Evolutionary conservation across 1,284 basidiomycete genomes (phyloP).

Genomic region (Schizophyllum commune): DNA sequence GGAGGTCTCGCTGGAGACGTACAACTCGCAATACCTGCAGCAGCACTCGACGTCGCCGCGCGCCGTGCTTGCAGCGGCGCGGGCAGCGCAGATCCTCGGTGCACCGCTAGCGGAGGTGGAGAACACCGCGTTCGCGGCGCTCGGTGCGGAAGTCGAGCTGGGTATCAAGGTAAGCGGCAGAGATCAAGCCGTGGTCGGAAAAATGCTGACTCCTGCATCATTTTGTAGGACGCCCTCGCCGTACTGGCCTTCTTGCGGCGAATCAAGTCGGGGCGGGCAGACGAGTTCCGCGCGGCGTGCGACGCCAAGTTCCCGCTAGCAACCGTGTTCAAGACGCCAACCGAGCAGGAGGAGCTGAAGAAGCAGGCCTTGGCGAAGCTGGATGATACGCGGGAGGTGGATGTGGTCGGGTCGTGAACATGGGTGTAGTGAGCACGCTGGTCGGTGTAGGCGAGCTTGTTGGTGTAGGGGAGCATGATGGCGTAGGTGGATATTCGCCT

Average conservation of each 20-base stretch:
- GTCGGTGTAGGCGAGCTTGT: no score
- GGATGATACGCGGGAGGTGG: neutral
- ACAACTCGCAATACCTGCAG: slow-evolving; percentile 74
- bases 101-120: slow-evolving; percentile 52
- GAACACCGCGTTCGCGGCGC: slow-evolving; percentile 43
- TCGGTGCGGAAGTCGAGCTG: slow-evolving; percentile 38
- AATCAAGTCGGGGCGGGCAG: slow-evolving; percentile 41
- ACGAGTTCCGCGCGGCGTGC: slow-evolving; percentile 52
- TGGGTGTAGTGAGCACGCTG: no score
- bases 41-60: slow-evolving; percentile 39
- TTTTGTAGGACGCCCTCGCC: slow-evolving; percentile 37
- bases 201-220: neutral
- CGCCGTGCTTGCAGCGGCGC: slow-evolving; percentile 57
- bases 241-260: slow-evolving; percentile 39
- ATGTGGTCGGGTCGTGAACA: neutral
- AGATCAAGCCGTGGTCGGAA: neutral
- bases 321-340: slow-evolving; percentile 51
- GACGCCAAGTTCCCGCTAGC: slow-evolving; percentile 49
- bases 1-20: slow-evolving; percentile 51
- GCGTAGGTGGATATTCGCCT: no score
- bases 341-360: slow-evolving; percentile 29
- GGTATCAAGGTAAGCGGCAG: slow-evolving; percentile 40
- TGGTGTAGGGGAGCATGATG: no score
- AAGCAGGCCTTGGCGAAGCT: neutral
- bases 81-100: slow-evolving; percentile 38